These are phyloP conservation scores for Biscogniauxia sp. DNA, from an alignment of 2,329 filamentous ascomycete genomes.

Conservation along the genomic window DNA sequence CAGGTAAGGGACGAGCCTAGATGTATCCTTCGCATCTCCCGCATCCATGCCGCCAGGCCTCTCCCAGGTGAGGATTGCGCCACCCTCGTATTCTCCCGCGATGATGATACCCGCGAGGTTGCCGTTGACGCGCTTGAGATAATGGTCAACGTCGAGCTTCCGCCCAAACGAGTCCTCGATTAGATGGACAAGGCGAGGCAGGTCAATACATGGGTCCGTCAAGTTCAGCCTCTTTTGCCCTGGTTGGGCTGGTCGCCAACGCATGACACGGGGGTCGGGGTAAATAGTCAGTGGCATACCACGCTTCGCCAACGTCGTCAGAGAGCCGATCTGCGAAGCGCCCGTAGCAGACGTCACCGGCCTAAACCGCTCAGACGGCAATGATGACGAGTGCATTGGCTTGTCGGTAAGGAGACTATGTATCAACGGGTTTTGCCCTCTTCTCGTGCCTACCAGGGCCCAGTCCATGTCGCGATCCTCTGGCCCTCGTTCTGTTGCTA, in stretches of 20 bases:
- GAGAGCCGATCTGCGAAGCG: constrained; percentile 34
- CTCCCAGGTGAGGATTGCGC: constrained; percentile 94
- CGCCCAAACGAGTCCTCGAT: constrained; percentile 93
- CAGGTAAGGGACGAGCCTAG: constrained; percentile 81
- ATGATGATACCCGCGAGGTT: constrained; percentile 90
- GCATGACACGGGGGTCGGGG: constrained; percentile 62
- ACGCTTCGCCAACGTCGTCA: constrained; percentile 82
- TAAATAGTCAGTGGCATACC: constrained; percentile 87
- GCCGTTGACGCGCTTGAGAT: constrained; percentile 74
- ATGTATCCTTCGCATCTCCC: constrained; percentile 51
- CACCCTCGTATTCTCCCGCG: constrained; percentile 94
- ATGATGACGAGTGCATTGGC: constrained; percentile 84
- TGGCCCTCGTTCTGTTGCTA: constrained; percentile 53
- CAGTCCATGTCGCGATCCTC: constrained; percentile 56
- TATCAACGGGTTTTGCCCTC: constrained; percentile 76
- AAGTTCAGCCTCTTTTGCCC: constrained; percentile 63
- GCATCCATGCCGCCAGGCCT: constrained; percentile 60
- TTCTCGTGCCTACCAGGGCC: constrained; percentile 47
- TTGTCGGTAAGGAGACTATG: constrained; percentile 97
- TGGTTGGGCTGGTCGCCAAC: constrained; percentile 66
- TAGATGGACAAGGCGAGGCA: constrained; percentile 76
- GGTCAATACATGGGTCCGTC: constrained; percentile 77
- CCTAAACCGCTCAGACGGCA: constrained; percentile 68
- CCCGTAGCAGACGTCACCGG: constrained; percentile 37
- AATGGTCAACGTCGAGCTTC: constrained; percentile 79